A percentile compares a stretch with the other conserved stretches of the same genome.
Conservation (phyloP, 2,329 filamentous ascomycete genomes). For the Nigrospora sphaerica region DNA sequence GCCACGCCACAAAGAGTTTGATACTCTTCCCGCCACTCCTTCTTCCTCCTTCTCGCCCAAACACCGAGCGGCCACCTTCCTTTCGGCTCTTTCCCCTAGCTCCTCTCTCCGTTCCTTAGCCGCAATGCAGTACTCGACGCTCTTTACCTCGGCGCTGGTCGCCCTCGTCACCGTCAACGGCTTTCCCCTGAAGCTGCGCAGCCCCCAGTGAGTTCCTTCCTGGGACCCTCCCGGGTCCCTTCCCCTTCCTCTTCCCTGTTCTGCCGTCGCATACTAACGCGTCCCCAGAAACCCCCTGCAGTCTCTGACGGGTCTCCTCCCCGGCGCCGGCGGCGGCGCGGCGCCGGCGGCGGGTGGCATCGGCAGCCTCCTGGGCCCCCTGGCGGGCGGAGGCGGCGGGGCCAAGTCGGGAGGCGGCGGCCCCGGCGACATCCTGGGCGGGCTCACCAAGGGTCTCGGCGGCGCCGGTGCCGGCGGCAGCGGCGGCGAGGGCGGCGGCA, state of each 20-base stretch:
- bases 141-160: conserved; percentile 7
- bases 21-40: too few relatives aligned
- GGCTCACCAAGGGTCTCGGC: background rate
- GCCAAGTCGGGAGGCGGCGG: background rate
- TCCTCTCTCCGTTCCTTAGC: background rate
- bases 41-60: too few relatives aligned
- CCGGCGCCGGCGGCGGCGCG: background rate
- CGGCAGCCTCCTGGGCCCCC: background rate
- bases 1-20: too few relatives aligned
- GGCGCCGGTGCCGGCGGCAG: background rate
- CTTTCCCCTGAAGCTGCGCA: background rate
- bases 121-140: conserved; percentile 5
- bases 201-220: background rate
- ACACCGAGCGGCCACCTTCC: too few relatives aligned
- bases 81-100: too few relatives aligned
- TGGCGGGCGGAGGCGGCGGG: background rate
- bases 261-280: background rate
- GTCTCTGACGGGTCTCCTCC: too few relatives aligned
- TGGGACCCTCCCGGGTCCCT: too few relatives aligned
- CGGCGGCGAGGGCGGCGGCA: background rate
- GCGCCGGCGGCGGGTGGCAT: background rate
- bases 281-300: background rate
- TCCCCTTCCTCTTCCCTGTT: too few relatives aligned
- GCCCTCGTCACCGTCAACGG: conserved; percentile 3
- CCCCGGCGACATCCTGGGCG: background rate